A percentile compares a stretch with the other conserved stretches of the same genome.
Evolutionary conservation across 73 alveolate species (phyloP).

Genomic region (Blepharisma japonicum): DNA sequence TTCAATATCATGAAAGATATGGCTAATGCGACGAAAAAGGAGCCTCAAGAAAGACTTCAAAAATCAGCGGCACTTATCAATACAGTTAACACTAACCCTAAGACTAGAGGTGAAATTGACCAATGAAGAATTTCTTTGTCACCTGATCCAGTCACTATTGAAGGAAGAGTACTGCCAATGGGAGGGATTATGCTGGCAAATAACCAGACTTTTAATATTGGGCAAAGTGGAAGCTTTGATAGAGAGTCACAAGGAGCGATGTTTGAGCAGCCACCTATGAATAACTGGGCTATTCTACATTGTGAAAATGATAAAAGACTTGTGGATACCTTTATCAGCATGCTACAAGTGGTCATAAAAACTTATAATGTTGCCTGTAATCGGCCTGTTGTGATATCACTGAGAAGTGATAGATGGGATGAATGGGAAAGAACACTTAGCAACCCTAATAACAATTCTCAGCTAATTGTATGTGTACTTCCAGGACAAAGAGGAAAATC

Average conservation of each 20-base stretch:
- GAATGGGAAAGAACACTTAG: slow-evolving; percentile 64
- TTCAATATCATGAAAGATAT: slow-evolving; percentile 83
- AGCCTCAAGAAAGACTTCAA: slow-evolving; percentile 71
- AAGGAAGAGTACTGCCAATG: slow-evolving; percentile 35
- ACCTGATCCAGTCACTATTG: slow-evolving; percentile 56
- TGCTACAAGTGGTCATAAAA: slow-evolving; percentile 53
- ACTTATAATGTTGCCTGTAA: slow-evolving; percentile 36
- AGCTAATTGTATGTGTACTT: slow-evolving; percentile 62
- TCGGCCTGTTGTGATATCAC: slow-evolving; percentile 50
- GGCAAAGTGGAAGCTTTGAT: slow-evolving; percentile 22
- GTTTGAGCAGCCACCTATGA: neutral
- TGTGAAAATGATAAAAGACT: neutral
- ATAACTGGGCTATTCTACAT: slow-evolving; percentile 18
- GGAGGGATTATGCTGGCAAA: neutral
- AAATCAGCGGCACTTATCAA: slow-evolving; percentile 75
- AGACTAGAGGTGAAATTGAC: slow-evolving; percentile 62
- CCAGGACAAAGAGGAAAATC: slow-evolving; percentile 87
- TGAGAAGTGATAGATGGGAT: slow-evolving; percentile 39
- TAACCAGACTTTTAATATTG: neutral
- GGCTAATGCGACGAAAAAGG: slow-evolving; percentile 75
- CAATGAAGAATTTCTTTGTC: slow-evolving; percentile 74
- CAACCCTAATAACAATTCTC: slow-evolving; percentile 41
- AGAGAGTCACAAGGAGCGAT: neutral
- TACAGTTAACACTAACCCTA: slow-evolving; percentile 53
- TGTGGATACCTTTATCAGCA: slow-evolving; percentile 42